phyloP scores from a whole-genome alignment of 331 rosid genomes.

The Rhamnella rubrinervis region DNA sequence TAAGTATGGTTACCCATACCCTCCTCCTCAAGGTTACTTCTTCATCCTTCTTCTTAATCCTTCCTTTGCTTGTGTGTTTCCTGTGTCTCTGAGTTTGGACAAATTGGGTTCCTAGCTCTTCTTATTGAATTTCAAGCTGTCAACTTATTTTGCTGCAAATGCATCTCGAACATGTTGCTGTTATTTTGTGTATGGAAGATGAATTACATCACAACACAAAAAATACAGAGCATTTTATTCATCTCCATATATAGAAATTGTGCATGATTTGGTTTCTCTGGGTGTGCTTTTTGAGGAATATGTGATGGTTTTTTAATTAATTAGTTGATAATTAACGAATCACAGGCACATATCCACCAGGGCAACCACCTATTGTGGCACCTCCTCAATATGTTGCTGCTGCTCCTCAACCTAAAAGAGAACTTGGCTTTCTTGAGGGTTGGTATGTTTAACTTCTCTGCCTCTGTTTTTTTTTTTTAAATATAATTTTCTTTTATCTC shows the following conservation, averaged over 20 bases:
- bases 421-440: slow-evolving; percentile 67
- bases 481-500: not conserved
- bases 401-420: slow-evolving; percentile 42
- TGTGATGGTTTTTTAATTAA: not conserved
- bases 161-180: no score
- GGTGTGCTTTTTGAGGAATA: not conserved
- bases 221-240: no score
- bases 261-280: not conserved
- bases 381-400: slow-evolving; percentile 61
- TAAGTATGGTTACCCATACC: slow-evolving; percentile 62
- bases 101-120: no score
- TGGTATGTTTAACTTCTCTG: slow-evolving; percentile 36
- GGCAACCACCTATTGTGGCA: slow-evolving; percentile 60
- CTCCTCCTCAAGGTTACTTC: slow-evolving; percentile 61
- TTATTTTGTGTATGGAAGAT: no score
- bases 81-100: no score
- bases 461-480: not conserved
- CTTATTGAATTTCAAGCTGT: no score
- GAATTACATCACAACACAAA: no score
- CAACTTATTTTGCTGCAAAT: no score
- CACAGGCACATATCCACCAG: slow-evolving; percentile 21
- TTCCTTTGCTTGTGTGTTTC: no score
- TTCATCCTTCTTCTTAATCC: no score
- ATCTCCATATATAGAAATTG: no score
- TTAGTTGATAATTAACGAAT: not conserved